Conservation (phyloP, 306 rosid species). For the Crotalaria pallida region DNA sequence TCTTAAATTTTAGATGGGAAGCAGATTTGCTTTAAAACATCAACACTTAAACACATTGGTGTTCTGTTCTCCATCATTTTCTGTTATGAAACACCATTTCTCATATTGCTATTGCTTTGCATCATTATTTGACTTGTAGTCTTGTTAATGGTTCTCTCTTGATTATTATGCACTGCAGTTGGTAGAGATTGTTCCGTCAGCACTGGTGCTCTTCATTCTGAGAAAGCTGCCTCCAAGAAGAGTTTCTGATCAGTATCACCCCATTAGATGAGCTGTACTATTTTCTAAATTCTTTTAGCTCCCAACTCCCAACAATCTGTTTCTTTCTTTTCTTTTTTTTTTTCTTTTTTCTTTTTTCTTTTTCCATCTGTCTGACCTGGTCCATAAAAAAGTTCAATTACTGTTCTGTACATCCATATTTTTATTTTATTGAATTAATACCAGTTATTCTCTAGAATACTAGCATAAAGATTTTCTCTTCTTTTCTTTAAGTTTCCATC, state of each 20-base stretch:
- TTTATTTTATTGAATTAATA: constrained; percentile 16
- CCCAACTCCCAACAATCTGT: background rate
- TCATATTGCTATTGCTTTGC: background rate
- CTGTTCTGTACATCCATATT: constrained; percentile 28
- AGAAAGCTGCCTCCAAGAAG: constrained; percentile 70
- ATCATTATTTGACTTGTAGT: background rate
- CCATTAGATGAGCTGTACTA: constrained; percentile 43
- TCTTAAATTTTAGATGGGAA: background rate
- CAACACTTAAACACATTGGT: background rate
- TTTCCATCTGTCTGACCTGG: background rate
- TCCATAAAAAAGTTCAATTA: constrained; percentile 13
- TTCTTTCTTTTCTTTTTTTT: background rate
- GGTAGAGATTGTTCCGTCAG: constrained; percentile 74
- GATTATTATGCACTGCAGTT: constrained; percentile 30
- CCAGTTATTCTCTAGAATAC: background rate
- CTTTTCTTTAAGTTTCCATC: too few species aligned
- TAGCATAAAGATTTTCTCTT: background rate
- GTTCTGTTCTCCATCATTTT: background rate
- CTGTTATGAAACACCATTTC: background rate
- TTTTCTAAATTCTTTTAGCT: constrained; percentile 14
- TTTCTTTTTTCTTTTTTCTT: background rate
- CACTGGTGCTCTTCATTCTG: constrained; percentile 63
- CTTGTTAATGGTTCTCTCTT: background rate
- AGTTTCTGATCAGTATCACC: constrained; percentile 69
- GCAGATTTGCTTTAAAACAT: background rate